Evolutionary conservation across 164 flowering plant species (phyloP).

Genomic region (Magnolia kwangsiensis): DNA sequence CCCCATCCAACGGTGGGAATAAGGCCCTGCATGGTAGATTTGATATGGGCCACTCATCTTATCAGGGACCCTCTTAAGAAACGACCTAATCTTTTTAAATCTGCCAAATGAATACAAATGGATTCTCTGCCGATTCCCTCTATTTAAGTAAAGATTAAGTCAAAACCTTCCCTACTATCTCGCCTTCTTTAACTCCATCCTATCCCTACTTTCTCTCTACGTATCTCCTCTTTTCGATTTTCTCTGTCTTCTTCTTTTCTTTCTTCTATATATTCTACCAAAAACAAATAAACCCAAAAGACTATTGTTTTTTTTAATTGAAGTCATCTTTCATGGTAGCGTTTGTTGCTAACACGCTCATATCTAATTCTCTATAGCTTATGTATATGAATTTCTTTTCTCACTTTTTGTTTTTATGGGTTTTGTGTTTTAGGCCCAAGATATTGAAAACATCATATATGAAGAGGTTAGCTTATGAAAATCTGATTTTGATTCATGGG

Average conservation of each 20-base stretch:
- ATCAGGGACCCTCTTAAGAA: no score
- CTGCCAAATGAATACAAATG: no score
- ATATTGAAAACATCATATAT: not conserved
- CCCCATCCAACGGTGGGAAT: no score
- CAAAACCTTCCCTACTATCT: not conserved
- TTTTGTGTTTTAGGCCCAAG: not conserved
- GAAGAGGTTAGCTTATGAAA: conserved; percentile 5
- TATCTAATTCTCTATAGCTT: not conserved
- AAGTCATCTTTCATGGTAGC: not conserved
- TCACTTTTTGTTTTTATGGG: not conserved
- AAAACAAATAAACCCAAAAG: not conserved
- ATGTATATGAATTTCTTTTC: not conserved
- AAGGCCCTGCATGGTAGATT: no score
- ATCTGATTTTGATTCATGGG: not conserved
- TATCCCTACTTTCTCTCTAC: not conserved
- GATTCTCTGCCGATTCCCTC: not conserved
- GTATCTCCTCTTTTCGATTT: not conserved
- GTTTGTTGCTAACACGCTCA: not conserved
- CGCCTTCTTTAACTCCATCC: not conserved
- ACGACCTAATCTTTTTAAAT: no score
- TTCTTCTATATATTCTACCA: not conserved
- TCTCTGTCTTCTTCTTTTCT: not conserved
- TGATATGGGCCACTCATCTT: no score
- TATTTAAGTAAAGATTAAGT: conserved; percentile 1
- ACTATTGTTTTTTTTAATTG: not conserved